A percentile compares a stretch with the other conserved stretches of the same genome.
phyloP scores from a whole-genome alignment of 371 early-diverging fungal species.

The Mortierella sp. region DNA sequence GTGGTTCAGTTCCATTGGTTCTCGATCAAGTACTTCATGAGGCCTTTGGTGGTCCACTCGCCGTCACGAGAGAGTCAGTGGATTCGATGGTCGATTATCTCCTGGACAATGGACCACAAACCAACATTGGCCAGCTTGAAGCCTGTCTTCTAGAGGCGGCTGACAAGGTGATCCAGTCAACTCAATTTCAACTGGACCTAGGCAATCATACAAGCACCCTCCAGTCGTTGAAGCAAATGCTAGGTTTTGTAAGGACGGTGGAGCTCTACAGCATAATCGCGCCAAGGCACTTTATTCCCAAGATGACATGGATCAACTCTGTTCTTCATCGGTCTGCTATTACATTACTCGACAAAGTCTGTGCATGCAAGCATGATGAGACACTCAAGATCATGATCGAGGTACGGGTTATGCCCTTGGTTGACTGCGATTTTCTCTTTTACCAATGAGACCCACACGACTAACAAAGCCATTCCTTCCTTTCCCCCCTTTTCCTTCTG shows the following conservation, averaged over 20 bases:
- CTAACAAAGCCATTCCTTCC: too few species aligned
- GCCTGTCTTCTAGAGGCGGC: too few species aligned
- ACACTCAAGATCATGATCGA: not conserved
- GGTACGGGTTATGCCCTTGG: not conserved
- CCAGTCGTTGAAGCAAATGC: constrained; percentile 1
- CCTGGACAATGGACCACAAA: too few species aligned
- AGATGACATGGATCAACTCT: constrained; percentile 16
- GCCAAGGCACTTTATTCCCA: constrained; percentile 16
- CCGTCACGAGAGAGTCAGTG: too few species aligned
- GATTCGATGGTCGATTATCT: too few species aligned
- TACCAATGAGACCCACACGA: too few species aligned
- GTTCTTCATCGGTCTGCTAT: constrained; percentile 3
- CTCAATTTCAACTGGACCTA: not conserved
- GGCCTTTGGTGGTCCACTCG: too few species aligned
- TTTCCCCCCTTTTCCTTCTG: not conserved
- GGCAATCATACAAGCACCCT: not conserved
- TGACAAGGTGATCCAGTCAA: too few species aligned
- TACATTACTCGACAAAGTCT: not conserved
- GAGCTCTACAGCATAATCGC: constrained; percentile 5
- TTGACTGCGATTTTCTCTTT: not conserved
- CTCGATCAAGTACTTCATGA: too few species aligned
- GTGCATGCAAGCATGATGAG: too few species aligned
- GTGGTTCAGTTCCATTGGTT: too few species aligned
- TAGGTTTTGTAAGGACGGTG: constrained; percentile 2
- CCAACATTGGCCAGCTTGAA: too few species aligned